Conservation (phyloP, 1,139 yeast genomes). For the Ogataea hybrid region DNA sequence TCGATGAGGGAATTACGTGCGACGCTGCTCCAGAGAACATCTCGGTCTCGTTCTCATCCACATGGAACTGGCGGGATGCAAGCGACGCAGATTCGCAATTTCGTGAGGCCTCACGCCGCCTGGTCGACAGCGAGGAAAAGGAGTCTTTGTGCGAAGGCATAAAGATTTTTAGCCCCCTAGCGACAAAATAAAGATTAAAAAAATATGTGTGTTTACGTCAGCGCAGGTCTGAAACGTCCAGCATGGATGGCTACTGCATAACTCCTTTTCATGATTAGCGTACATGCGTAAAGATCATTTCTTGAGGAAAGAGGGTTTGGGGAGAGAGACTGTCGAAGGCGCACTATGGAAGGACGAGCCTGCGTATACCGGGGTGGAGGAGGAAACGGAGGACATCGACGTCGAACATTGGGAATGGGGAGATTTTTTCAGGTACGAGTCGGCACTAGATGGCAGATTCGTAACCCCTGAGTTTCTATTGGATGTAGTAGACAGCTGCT, state of each 20-base stretch:
- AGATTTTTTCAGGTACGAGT: constrained; percentile 13
- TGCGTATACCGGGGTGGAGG: constrained; percentile 41
- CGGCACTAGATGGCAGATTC: constrained; percentile 12
- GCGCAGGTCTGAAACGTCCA: not conserved
- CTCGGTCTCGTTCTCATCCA: constrained; percentile 58
- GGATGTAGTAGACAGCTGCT: constrained; percentile 12
- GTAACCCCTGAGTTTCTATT: constrained; percentile 8
- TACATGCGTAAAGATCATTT: constrained; percentile 17
- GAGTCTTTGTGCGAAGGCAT: constrained; percentile 11
- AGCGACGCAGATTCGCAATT: constrained; percentile 40
- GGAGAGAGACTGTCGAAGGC: constrained; percentile 55
- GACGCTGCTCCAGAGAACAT: constrained; percentile 90
- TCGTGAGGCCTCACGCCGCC: constrained; percentile 34
- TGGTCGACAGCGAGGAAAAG: constrained; percentile 13
- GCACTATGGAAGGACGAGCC: constrained; percentile 59
- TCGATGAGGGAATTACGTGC: constrained; percentile 86
- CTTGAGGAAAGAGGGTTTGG: constrained; percentile 50
- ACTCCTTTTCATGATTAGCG: constrained; percentile 6
- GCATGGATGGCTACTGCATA: not conserved
- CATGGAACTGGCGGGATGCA: constrained; percentile 32
- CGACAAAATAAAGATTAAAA: constrained; percentile 1
- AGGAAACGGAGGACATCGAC: constrained; percentile 11
- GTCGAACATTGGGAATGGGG: constrained; percentile 14
- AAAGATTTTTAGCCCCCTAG: not conserved
- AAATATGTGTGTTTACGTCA: not conserved